Evolutionary conservation across 345 rosid species (phyloP).

Genomic region (Sonneratia alba): DNA sequence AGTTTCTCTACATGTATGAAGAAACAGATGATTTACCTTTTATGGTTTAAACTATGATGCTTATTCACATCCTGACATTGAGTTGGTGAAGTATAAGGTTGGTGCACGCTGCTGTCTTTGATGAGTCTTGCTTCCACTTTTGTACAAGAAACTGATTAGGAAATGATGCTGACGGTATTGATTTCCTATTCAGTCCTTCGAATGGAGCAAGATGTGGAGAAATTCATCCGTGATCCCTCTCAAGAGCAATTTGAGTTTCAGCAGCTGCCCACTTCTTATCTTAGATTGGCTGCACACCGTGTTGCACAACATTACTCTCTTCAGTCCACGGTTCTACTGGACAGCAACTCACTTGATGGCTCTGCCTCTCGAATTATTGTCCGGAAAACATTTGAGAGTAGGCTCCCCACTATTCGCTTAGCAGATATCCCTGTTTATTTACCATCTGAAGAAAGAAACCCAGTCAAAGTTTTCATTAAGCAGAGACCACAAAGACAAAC

Average conservation of each 20-base stretch:
- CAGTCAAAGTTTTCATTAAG: conserved; percentile 39
- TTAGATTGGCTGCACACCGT: too few relatives aligned
- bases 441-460: conserved; percentile 45
- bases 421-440: conserved; percentile 63
- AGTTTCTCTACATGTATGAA: too few relatives aligned
- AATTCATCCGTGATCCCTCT: conserved; percentile 48
- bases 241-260: conserved; percentile 15
- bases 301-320: conserved; percentile 25
- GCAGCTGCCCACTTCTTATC: conserved; percentile 36
- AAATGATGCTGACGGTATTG: too few relatives aligned
- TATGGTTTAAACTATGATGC: too few relatives aligned
- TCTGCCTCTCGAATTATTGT: conserved; percentile 62
- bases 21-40: too few relatives aligned
- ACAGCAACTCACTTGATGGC: conserved; percentile 54
- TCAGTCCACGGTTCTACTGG: conserved; percentile 73
- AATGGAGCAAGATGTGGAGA: conserved; percentile 75
- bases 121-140: too few relatives aligned
- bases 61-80: too few relatives aligned
- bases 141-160: too few relatives aligned
- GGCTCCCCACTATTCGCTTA: conserved; percentile 47
- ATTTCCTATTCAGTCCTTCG: conserved; percentile 43
- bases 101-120: too few relatives aligned
- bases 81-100: too few relatives aligned
- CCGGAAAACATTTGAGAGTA: conserved; percentile 53
- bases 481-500: conserved; percentile 56